Evolutionary conservation across 2,329 filamentous ascomycete genomes (phyloP).

Genomic region (Colletotrichum gloeosporioides): DNA sequence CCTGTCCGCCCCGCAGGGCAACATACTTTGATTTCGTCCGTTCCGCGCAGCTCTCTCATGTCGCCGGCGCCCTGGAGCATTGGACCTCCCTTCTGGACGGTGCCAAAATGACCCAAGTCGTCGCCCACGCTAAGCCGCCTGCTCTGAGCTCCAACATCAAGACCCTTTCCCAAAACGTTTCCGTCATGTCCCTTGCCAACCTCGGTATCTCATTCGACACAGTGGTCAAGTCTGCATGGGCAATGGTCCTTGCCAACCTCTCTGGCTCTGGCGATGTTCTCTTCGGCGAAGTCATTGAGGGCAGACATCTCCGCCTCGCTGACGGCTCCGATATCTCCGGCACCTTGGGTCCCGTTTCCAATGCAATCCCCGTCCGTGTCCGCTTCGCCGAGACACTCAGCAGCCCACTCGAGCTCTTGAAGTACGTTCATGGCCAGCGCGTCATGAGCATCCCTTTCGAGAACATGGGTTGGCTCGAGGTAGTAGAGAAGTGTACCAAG

Average conservation of each 20-base stretch:
- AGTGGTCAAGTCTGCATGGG: slow-evolving; percentile 64
- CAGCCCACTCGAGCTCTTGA: slow-evolving; percentile 54
- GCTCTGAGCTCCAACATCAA: slow-evolving; percentile 42
- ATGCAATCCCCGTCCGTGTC: slow-evolving; percentile 55
- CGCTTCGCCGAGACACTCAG: slow-evolving; percentile 47
- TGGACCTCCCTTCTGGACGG: slow-evolving; percentile 52
- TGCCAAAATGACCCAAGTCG: slow-evolving; percentile 51
- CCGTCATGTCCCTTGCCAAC: slow-evolving; percentile 44
- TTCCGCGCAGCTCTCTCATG: slow-evolving; percentile 39
- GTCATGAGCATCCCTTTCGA: slow-evolving; percentile 53
- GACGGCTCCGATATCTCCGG: slow-evolving; percentile 60
- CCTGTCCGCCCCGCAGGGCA: slow-evolving; percentile 38
- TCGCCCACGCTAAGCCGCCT: slow-evolving; percentile 46
- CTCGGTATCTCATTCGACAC: slow-evolving; percentile 55
- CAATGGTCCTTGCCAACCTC: slow-evolving; percentile 57
- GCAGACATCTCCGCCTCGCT: slow-evolving; percentile 47
- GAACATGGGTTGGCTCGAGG: slow-evolving; percentile 54
- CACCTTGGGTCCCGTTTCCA: slow-evolving; percentile 52
- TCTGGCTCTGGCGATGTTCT: slow-evolving; percentile 56
- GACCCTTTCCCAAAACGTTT: slow-evolving; percentile 44
- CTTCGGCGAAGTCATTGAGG: slow-evolving; percentile 60
- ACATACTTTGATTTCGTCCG: slow-evolving; percentile 55
- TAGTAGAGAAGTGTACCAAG: slow-evolving; percentile 57
- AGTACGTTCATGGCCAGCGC: slow-evolving; percentile 54
- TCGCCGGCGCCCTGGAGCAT: slow-evolving; percentile 45